Evolutionary conservation across 108 stramenopile species (phyloP), one percentile per base, ranked within the genome.

Genomic region (Cyclotella sp.): DNA sequence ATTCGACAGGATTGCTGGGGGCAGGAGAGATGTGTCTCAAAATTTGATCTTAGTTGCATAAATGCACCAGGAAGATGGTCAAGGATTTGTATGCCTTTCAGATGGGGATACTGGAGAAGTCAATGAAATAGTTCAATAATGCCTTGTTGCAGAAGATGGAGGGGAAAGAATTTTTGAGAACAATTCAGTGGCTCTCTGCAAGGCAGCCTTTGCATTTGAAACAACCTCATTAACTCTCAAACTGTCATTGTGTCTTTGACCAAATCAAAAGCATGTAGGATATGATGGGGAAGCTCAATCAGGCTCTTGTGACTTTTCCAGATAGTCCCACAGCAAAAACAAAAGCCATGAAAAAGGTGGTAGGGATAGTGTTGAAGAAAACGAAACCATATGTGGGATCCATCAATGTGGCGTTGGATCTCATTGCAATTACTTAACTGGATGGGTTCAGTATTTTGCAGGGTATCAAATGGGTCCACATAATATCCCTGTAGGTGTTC

Each of bases 401-500:
- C 3, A 70, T 96, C 44, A 82, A 86, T 69, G 55, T 93, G 34
- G 89, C 90, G n/a, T 52, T 96, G 27, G 90, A 92, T 71, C 47
- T 96, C 4, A 91, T 96, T 15, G 89, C 91, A 26, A 88, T 96
- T 84, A 80, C 93, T 22, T 84, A 93, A 43, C 95, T 93, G 26
- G 95, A 96, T 82, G 95, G 95, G 34, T 96, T 88, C 95, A 96
- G 76, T 93, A 91, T 7, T 96, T 89, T 82, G 90, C 88, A 12
- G 93, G 93, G 28, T 96, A 93, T 47, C 85, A 92, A 58, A 52
- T 91, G 58, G 91, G 90, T 12, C 90, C 90, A 41, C 92, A 94
- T 69, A 88, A 84, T 68, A 72, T 93, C 44, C 93, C 90, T 14
- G 88, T 93, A 60, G 95, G 95, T 24, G 82, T 93, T 42, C 88